Evolutionary conservation across 2,329 filamentous ascomycete genomes (phyloP).

Genomic region (Aspergillus clavatus): DNA sequence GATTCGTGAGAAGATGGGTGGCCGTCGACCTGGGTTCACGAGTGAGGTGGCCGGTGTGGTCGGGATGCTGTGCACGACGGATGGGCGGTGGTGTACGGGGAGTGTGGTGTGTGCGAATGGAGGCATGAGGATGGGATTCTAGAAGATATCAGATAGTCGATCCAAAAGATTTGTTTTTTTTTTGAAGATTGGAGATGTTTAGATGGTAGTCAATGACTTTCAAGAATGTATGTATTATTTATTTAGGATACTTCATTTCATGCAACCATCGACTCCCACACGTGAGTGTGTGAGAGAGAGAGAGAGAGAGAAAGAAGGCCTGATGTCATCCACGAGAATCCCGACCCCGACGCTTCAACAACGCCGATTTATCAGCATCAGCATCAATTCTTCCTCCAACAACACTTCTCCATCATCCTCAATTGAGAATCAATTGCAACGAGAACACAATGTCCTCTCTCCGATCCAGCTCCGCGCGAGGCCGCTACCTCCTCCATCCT

Average conservation of each 20-base stretch:
- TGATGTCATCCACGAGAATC: no score
- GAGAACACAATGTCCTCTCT: not conserved
- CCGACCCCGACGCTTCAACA: not conserved
- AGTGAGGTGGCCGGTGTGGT: slow-evolving; percentile 71
- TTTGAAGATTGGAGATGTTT: no score
- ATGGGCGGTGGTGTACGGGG: slow-evolving; percentile 73
- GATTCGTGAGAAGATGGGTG: slow-evolving; percentile 54
- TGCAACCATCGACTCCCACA: not conserved
- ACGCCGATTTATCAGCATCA: no score
- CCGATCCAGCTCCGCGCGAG: not conserved
- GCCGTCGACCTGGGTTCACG: slow-evolving; percentile 60
- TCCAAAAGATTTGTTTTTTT: no score
- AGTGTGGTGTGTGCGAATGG: slow-evolving; percentile 77
- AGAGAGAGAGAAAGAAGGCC: no score
- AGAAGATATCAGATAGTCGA: not conserved
- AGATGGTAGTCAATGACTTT: no score
- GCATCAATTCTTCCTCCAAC: not conserved
- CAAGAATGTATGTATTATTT: no score
- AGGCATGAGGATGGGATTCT: slow-evolving; percentile 57
- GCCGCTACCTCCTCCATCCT: not conserved
- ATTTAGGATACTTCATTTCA: not conserved
- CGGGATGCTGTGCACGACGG: slow-evolving; percentile 67
- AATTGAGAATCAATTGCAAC: not conserved
- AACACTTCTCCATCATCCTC: not conserved
- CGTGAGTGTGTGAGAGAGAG: no score